Base-by-base conservation (phyloP, 331 rosid genomes). In the Malus hybrid region DNA sequence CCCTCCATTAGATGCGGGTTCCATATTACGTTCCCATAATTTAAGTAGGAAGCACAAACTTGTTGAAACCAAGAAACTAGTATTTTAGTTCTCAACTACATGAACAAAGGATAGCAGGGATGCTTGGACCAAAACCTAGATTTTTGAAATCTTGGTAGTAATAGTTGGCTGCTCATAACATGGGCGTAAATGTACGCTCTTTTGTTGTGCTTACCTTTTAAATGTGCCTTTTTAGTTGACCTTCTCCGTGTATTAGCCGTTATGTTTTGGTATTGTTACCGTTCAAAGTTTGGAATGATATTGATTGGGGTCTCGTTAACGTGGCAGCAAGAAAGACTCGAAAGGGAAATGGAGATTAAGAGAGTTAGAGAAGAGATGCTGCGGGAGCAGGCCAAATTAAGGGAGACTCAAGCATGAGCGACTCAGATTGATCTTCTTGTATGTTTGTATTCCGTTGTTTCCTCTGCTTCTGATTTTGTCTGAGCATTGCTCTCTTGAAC, bases 291-390 rank as follows among this genome's bases (percentile, higher is more conserved):
- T 19, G 64, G 14, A 57, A 15, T 39, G 19, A 34, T 18, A 20
- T 18, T 67, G 59, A 67, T 67, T 9, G 28, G 42, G 22, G 52
- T 33, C 36, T 74, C 13, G 28, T 65, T 63, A 16, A 19, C 32
- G 56, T 80, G 78, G 62, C 79, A 93, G 98, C 34, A 13, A 69
- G 98, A 93, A 80, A 89, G 96, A 75, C 14, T 81, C 80, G 97
- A 91, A 82, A 88, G 69, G 82, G 90, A 89, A 84, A 89, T 86
- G 20, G 98, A 91, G 93, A 78, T 93, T 75, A 82, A 83, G 83
- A 89, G 91, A 70, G 95, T 89, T 50, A 87, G 97, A 63, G 92
- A 89, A 74, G 90, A 93, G 69, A 83, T 93, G 7, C 79, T 91
- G 76, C 81, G n/a, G 77, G 90, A 86, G 77, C 92, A 86, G 70